Evolutionary conservation across 2,329 filamentous ascomycete species (phyloP).

Genomic region (Scedosporium aurantiacum): DNA sequence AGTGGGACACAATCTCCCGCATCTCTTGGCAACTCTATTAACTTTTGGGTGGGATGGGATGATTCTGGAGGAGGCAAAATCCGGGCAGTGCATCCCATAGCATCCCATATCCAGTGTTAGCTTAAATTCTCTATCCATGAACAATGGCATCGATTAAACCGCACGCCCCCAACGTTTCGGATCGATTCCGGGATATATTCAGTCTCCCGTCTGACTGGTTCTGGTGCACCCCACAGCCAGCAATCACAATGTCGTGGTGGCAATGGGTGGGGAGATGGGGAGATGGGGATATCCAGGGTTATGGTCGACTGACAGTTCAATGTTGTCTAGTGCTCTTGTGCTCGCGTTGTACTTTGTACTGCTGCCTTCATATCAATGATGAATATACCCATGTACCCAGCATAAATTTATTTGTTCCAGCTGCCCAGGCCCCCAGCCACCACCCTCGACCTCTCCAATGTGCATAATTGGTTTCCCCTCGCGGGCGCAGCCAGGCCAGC

Average conservation of each 20-base stretch:
- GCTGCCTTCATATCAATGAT: too few species aligned
- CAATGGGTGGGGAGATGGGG: too few species aligned
- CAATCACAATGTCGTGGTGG: too few species aligned
- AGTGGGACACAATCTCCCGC: neutral
- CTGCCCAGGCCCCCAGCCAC: neutral
- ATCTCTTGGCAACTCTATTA: neutral
- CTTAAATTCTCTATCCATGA: too few species aligned
- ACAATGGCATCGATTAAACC: neutral
- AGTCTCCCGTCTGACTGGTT: neutral
- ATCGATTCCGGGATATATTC: neutral
- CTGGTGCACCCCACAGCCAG: neutral
- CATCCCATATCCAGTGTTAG: neutral
- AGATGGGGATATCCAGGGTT: too few species aligned
- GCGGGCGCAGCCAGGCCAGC: neutral
- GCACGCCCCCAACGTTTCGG: neutral
- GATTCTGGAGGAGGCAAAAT: neutral
- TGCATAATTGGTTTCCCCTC: neutral
- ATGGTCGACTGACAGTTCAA: too few species aligned
- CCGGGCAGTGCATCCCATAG: neutral
- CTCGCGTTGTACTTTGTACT: too few species aligned
- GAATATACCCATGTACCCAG: too few species aligned
- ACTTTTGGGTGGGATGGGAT: neutral
- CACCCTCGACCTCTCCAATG: neutral
- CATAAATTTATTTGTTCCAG: neutral
- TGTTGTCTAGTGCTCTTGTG: too few species aligned